Conservation (phyloP, 129 eudicot genomes). For the Artemisia argyi region DNA sequence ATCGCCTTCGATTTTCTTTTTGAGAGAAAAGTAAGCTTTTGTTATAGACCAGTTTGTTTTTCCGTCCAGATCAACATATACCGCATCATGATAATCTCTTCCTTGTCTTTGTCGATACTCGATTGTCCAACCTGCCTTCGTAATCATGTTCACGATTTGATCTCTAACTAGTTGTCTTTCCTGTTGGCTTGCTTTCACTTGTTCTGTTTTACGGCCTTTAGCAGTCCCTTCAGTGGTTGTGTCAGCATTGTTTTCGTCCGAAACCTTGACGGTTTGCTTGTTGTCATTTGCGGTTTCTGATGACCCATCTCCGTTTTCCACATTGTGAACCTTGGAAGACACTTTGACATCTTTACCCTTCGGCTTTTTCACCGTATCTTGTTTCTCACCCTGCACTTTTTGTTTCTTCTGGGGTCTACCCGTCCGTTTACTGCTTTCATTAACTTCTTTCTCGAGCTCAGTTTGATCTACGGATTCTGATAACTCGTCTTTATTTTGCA, state of each 20-base stretch:
- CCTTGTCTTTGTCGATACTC: constrained; percentile 60
- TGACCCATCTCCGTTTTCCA: constrained; percentile 11
- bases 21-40: constrained; percentile 57
- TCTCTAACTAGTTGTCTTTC: constrained; percentile 57
- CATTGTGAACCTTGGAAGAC: constrained; percentile 1
- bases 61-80: constrained; percentile 64
- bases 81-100: constrained; percentile 65
- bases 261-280: constrained; percentile 14
- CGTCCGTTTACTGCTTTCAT: neutral
- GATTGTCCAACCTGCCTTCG: constrained; percentile 70
- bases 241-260: constrained; percentile 18
- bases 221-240: constrained; percentile 9
- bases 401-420: constrained; percentile 28
- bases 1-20: constrained; percentile 46
- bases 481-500: constrained; percentile 14
- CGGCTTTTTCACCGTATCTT: constrained; percentile 15
- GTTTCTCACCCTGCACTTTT: constrained; percentile 25
- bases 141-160: constrained; percentile 54
- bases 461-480: constrained; percentile 34
- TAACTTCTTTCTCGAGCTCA: constrained; percentile 22
- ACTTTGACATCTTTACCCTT: constrained; percentile 26
- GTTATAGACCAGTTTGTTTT: constrained; percentile 81
- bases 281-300: constrained; percentile 21
- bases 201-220: constrained; percentile 11
- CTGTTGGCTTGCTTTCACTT: constrained; percentile 34